phyloP scores from a whole-genome alignment of 305 asterid genomes.

The Caryopteris hybrid region DNA sequence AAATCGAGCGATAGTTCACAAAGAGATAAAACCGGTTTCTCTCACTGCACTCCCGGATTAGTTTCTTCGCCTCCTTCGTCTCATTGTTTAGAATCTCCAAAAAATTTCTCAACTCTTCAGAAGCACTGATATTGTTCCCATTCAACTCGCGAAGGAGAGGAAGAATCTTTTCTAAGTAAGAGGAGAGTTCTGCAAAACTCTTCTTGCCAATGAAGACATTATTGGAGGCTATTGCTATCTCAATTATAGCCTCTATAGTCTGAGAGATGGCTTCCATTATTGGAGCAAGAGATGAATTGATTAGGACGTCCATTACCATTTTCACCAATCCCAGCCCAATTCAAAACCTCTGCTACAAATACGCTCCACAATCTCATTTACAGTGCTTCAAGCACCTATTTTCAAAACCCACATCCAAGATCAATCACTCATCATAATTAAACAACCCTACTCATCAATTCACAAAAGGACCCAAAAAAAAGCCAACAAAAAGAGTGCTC shows the following conservation, averaged over 20 bases:
- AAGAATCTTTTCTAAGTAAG: constrained; percentile 36
- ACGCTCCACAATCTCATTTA: constrained; percentile 12
- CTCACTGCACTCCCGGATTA: constrained; percentile 42
- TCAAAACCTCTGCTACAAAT: not conserved
- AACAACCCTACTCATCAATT: not conserved
- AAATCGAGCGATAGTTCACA: constrained; percentile 40
- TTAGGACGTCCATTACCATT: constrained; percentile 39
- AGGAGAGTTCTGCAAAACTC: constrained; percentile 44
- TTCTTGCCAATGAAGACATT: constrained; percentile 37
- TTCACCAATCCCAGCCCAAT: too few species aligned
- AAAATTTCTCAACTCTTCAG: constrained; percentile 30
- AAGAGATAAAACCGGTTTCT: constrained; percentile 55
- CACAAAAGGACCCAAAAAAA: too few species aligned
- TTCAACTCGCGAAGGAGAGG: constrained; percentile 48
- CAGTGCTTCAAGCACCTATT: not conserved
- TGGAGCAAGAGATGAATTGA: constrained; percentile 24
- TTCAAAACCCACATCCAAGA: not conserved
- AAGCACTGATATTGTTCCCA: constrained; percentile 23
- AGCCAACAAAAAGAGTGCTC: too few species aligned
- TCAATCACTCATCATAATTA: not conserved
- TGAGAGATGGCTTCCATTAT: constrained; percentile 27
- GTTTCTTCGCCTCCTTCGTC: constrained; percentile 35
- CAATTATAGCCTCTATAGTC: constrained; percentile 37
- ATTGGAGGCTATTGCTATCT: constrained; percentile 28
- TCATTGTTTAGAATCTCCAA: constrained; percentile 36